These are phyloP conservation scores for Parsonsia alboflavescens DNA, from an alignment of 257 asterid genomes.

Conservation along the genomic window DNA sequence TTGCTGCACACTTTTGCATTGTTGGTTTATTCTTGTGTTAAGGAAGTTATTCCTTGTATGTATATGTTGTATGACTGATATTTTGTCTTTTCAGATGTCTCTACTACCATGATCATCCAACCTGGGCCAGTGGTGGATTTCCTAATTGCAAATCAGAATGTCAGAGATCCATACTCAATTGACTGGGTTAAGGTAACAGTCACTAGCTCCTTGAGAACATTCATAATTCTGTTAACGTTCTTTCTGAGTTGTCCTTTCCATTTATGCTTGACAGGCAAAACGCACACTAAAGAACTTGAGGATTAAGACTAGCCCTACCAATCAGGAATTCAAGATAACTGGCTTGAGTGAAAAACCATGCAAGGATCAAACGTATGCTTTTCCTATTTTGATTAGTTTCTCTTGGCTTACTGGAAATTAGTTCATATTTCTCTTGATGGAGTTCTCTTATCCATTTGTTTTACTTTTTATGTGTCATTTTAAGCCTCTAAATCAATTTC, in stretches of 20 bases:
- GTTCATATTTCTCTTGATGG: not conserved
- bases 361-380: constrained; percentile 57
- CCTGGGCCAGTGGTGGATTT: constrained; percentile 80
- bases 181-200: constrained; percentile 78
- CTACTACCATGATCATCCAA: constrained; percentile 81
- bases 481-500: not conserved
- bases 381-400: constrained; percentile 13
- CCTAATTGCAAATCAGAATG: constrained; percentile 70
- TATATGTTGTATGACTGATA: not conserved
- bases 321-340: constrained; percentile 76
- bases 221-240: too few relatives aligned
- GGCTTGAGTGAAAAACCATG: constrained; percentile 78
- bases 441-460: not conserved
- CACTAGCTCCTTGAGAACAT: not conserved
- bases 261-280: constrained; percentile 52
- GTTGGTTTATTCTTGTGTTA: not conserved
- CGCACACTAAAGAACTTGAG: constrained; percentile 73
- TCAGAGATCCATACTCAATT: constrained; percentile 59
- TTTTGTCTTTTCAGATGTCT: constrained; percentile 53
- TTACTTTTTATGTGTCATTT: not conserved
- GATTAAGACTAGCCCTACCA: constrained; percentile 63
- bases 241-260: not conserved
- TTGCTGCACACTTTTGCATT: not conserved
- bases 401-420: constrained; percentile 2
- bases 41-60: not conserved